Conservation (phyloP, 2,329 filamentous ascomycete species). For the Botryotinia narcissicola region DNA sequence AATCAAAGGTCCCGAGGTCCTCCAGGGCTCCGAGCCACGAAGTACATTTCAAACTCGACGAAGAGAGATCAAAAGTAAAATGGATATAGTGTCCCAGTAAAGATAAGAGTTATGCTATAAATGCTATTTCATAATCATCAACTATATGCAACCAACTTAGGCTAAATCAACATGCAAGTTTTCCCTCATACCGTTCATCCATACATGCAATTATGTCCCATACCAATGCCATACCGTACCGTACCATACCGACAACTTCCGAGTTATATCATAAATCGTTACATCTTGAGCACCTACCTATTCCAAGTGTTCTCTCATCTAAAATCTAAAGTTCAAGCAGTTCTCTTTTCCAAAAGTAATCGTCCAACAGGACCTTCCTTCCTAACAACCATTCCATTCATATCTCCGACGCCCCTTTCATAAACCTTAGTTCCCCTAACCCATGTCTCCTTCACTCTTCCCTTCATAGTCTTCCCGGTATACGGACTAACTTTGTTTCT, state of each 20-base stretch:
- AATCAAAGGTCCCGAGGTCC: not conserved
- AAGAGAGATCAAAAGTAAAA: not conserved
- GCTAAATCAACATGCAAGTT: not conserved
- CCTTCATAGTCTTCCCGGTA: slow-evolving; percentile 64
- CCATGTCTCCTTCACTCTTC: slow-evolving; percentile 40
- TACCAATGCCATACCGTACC: not conserved
- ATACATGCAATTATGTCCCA: slow-evolving; percentile 5
- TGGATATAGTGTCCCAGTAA: too few species aligned
- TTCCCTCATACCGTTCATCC: not conserved
- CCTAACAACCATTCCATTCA: slow-evolving; percentile 48
- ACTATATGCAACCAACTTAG: not conserved
- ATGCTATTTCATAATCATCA: not conserved
- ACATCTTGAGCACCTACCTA: not conserved
- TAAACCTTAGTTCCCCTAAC: slow-evolving; percentile 37
- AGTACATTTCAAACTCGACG: not conserved
- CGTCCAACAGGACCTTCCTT: slow-evolving; percentile 45
- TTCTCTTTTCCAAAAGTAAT: slow-evolving; percentile 48
- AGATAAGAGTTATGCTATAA: not conserved
- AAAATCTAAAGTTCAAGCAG: slow-evolving; percentile 10
- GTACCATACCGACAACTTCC: not conserved
- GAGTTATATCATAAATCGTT: not conserved
- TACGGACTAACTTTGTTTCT: slow-evolving; percentile 40
- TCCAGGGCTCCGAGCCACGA: too few species aligned
- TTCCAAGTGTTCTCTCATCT: not conserved
- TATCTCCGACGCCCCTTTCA: slow-evolving; percentile 29